Base-by-base conservation (phyloP, 108 stramenopile species). In the Asterionellopsis glacialis region DNA sequence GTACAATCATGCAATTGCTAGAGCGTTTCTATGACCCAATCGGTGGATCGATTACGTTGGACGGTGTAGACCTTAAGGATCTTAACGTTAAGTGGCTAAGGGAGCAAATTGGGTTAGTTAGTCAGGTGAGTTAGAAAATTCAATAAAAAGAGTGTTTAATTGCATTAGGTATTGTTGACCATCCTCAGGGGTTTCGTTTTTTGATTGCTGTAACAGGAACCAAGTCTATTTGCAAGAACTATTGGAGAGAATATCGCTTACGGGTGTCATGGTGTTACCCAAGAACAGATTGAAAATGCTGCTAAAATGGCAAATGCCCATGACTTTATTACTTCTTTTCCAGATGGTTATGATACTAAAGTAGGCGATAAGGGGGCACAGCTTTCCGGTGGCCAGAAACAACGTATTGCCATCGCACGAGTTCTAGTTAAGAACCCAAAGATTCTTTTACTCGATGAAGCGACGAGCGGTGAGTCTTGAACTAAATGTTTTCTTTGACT, bases 221-320 rank as follows among this genome's bases (percentile, higher is more conserved):
- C 94, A 24, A 70, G 61, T 25, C 87, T 97, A 33, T 97, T 97
- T 63, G 72, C 79, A 3, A 81, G 77, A 22, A 73, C 69, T 42
- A 83, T 96, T 49, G 60, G 51, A 26, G 88, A 93, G 43, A 96
- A 95, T 72, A 95, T 97, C 40, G 57, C 68, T n/a, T 67, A 83
- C 55, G 94, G 93, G 11, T 59, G 38, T 10, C 70, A 77, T 15
- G 64, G 55, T 51, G 80, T 73, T 6, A 83, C 83, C 0, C 63
- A 68, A 14, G 70, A 71, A 51, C 59, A 83, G 27, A 73, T 95
- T 42, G 74, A 78, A 43, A 73, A 73, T 22, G 96, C 91, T 4
- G 93, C 94, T 1, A 74, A 70, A 55, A 76, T 57, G 47, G 91
- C 94, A 13, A 90, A 91, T 61, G 93, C 93, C 1, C 74, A 90